Percentiles rank a stretch among this genome's conserved stretches.
Evolutionary conservation across 768 basidiomycete genomes (phyloP).

Genomic region (Russula lepida): DNA sequence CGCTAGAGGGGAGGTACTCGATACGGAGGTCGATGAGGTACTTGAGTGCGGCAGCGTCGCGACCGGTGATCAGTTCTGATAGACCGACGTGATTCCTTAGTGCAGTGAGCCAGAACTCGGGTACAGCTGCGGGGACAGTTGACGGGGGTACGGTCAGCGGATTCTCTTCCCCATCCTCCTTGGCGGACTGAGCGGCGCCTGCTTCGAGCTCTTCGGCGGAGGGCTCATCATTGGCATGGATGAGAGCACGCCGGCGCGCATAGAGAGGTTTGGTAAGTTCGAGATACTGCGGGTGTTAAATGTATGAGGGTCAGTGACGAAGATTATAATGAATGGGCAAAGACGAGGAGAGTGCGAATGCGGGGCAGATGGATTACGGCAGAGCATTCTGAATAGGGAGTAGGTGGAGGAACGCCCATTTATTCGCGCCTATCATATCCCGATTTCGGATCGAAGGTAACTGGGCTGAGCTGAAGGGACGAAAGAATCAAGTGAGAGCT

Average conservation of each 20-base stretch:
- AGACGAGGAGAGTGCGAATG: background rate
- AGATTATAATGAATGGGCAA: background rate
- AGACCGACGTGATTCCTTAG: slow-evolving; percentile 86
- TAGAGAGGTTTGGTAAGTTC: slow-evolving; percentile 77
- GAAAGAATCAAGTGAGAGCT: background rate
- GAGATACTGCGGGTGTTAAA: slow-evolving; percentile 45
- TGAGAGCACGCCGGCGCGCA: slow-evolving; percentile 76
- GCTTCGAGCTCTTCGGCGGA: slow-evolving; percentile 76
- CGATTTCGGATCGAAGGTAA: slow-evolving; percentile 11
- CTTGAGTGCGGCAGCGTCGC: slow-evolving; percentile 82
- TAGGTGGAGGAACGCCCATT: background rate
- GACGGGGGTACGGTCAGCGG: slow-evolving; percentile 34
- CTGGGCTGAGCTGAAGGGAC: background rate
- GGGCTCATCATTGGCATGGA: slow-evolving; percentile 65
- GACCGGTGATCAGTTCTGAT: slow-evolving; percentile 85
- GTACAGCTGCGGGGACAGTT: slow-evolving; percentile 47
- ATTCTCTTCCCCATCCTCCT: slow-evolving; percentile 67
- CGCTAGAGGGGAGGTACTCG: slow-evolving; percentile 58
- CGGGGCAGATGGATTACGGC: slow-evolving; percentile 8
- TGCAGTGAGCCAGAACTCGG: slow-evolving; percentile 98
- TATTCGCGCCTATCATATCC: background rate
- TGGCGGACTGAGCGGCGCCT: slow-evolving; percentile 61
- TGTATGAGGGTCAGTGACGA: slow-evolving; percentile 1
- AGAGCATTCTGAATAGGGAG: background rate
- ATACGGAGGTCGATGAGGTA: slow-evolving; percentile 72